Conservation (phyloP, 306 rosid species). For the Prunus fruticosa region DNA sequence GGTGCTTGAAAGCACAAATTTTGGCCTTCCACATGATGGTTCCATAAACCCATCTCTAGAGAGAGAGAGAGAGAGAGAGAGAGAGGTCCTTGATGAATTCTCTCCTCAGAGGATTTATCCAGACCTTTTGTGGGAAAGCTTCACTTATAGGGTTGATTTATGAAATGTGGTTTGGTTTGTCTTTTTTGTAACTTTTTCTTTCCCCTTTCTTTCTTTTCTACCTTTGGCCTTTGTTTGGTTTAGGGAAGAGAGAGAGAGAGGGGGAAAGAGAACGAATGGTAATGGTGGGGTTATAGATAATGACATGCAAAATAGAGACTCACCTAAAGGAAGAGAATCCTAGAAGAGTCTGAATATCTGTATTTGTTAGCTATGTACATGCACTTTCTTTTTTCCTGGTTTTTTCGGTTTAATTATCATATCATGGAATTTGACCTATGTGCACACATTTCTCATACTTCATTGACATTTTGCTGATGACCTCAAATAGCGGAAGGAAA, state of each 20-base stretch:
- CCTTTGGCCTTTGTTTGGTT: conserved; percentile 52
- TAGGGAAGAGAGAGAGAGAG: conserved; percentile 28
- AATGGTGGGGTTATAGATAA: conserved; percentile 62
- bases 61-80: conserved; percentile 48
- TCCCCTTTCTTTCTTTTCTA: conserved; percentile 27
- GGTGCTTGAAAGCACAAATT: conserved; percentile 60
- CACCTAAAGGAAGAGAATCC: conserved; percentile 56
- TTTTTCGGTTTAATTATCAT: conserved; percentile 1
- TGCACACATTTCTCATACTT: conserved; percentile 38
- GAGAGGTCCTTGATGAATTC: conserved; percentile 29
- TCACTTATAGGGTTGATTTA: conserved; percentile 29
- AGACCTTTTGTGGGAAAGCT: conserved; percentile 40
- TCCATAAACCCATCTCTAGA: conserved; percentile 65
- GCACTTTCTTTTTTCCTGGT: conserved; percentile 3
- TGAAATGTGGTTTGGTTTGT: conserved; percentile 55
- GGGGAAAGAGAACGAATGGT: conserved; percentile 28
- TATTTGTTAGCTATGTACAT: conserved; percentile 2
- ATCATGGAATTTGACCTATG: conserved; percentile 48
- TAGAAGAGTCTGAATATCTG: conserved; percentile 41
- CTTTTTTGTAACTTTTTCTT: conserved; percentile 33
- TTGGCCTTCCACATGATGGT: conserved; percentile 39
- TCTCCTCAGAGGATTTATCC: conserved; percentile 46
- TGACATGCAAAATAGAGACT: conserved; percentile 45
- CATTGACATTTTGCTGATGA: conserved; percentile 43
- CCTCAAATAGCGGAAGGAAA: conserved; percentile 37